Base-by-base conservation (phyloP, 331 rosid genomes). In the Acacia pycnantha region DNA sequence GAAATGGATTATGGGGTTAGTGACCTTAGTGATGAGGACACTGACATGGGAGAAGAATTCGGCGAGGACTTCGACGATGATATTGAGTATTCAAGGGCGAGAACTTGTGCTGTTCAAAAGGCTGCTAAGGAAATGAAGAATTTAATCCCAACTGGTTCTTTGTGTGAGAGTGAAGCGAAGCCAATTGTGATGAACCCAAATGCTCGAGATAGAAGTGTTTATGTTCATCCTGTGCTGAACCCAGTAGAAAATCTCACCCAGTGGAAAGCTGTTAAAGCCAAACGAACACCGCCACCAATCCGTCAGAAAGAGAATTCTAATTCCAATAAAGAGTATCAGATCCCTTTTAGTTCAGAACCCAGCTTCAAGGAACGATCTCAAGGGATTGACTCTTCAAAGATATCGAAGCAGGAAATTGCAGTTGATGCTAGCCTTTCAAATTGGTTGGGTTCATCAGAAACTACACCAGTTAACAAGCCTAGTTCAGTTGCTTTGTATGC, bases 401-500 rank as follows among this genome's bases (percentile, higher is more conserved):
- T 85, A 72, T 75, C 82, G 77, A 76, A 83, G 71, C 85, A 82
- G 77, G 98, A 90, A 68, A 73, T 92, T 21, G 86, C 90, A 51
- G 97, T 96, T 72, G 98, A 96, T 87, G 93, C 99, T 18, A 96
- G 99, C 89, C 91, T 96, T 14, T 96, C 99, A 7, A 95, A 90
- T 85, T 95, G 98, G 99, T 82, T 95, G 88, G 88, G 11, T 85
- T 89, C 94, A 27, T 71, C 98, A 7, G 88, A 86, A 84, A 43
- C 68, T 48, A 89, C 91, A 76, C 70, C 70, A 29, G 70, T 29
- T 29, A 31, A 65, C 22, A 31, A 15, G 11, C 33, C 70, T 29
- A 65, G 70, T 33, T 65, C 70, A 7, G 70, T 6, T 65, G 70
- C 70, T 65, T 65, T 65, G 43, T 31, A 15, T 65, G 22, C 70